A percentile compares a stretch with the other conserved stretches of the same genome.
These are phyloP conservation scores for Pythium biforme DNA, from an alignment of 352 stramenopile genomes.

Conservation along the genomic window DNA sequence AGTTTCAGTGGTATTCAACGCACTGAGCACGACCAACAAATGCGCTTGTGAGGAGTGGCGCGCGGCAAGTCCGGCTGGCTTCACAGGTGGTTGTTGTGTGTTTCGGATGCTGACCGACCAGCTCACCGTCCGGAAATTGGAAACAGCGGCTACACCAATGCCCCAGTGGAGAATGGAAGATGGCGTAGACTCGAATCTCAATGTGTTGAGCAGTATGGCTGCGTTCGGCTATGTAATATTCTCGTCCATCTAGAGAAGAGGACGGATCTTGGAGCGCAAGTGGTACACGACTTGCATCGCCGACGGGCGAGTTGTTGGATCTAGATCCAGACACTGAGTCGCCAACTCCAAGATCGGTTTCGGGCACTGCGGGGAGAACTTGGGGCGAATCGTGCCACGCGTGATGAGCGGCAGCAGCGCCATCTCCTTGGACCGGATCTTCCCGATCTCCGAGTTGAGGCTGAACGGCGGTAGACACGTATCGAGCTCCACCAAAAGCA, in stretches of 20 bases:
- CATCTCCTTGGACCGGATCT: constrained; percentile 1
- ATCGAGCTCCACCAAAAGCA: constrained; percentile 53
- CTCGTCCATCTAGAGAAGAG: constrained; percentile 1
- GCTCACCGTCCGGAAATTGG: too few relatives aligned
- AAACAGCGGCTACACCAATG: too few relatives aligned
- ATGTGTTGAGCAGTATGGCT: too few relatives aligned
- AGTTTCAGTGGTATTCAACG: too few relatives aligned
- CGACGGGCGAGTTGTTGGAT: constrained; percentile 30
- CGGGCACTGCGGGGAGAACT: constrained; percentile 33
- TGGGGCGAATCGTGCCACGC: constrained; percentile 31
- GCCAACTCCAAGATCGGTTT: constrained; percentile 29
- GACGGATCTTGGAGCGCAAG: constrained; percentile 22
- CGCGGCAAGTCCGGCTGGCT: too few relatives aligned
- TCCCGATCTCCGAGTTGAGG: neutral
- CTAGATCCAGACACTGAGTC: constrained; percentile 32
- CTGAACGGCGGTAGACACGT: constrained; percentile 2
- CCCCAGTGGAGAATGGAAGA: too few relatives aligned
- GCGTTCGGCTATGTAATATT: too few relatives aligned
- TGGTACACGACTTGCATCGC: constrained; percentile 28
- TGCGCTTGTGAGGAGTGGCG: too few relatives aligned
- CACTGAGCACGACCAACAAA: too few relatives aligned
- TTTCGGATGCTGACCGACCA: too few relatives aligned
- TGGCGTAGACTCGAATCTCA: too few relatives aligned
- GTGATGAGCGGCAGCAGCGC: constrained; percentile 37
- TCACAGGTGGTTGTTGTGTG: too few relatives aligned